Base-by-base conservation (phyloP, 345 rosid genomes). In the Ceriops zippeliana region DNA sequence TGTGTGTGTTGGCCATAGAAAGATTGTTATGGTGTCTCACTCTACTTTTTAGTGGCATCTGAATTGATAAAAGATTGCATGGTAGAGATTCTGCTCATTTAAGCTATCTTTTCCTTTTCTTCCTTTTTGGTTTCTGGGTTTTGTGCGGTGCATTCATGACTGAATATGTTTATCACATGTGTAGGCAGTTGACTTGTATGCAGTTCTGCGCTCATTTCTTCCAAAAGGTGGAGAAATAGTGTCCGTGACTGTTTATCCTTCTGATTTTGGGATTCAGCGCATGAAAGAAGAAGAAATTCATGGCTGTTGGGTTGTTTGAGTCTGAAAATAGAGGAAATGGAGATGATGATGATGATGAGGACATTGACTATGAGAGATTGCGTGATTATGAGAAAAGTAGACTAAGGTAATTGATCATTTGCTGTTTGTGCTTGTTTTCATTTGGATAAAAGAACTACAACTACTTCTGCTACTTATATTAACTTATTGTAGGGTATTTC, bases 201-300 rank as follows among this genome's bases (percentile, higher is more conserved):
- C 87, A 10, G 77, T 91, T 61, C 67, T 91, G 73, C 81, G 83
- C 68, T 91, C 97, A 10, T 91, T 88, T 77, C 87, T 91, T 9
- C 97, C 96, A 13, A 90, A 86, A 81, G 92, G 79, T 65, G 99
- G 98, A 42, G 85, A 78, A 17, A 80, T 90, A 71, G 37, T 83
- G 73, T 90, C 93, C 0, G 93, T 95, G 46, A 61, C 91, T 2
- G 87, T 95, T 68, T 90, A 95, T 81, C 99, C 99, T 21, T 81
- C 98, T 7, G 99, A 95, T 51, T 90, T 95, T 63, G 98, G 99
- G 46, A 83, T 95, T 74, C 71, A 88, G 75, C 84, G 89, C 2
- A 95, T 95, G 97, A 84, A 87, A 84, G 96, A 90, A 78, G 99
- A 95, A 82, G 99, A 95, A 76, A 71, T 87, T 71, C 90, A 74